These are phyloP conservation scores for Lentinula boryana DNA, from an alignment of 768 basidiomycete species.

Conservation along the genomic window DNA sequence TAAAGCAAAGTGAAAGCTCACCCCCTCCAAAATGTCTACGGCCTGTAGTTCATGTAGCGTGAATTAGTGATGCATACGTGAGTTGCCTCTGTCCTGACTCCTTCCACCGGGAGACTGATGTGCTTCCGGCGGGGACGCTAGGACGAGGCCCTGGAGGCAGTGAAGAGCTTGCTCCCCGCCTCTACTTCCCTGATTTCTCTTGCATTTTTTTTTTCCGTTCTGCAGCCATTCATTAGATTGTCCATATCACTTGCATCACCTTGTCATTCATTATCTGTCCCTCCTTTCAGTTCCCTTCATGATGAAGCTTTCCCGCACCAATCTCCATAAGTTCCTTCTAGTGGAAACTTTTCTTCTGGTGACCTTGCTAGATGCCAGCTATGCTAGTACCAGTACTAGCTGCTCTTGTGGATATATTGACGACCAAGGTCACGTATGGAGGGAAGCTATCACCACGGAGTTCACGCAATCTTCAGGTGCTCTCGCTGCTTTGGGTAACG, in stretches of 20 bases:
- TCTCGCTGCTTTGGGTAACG: slow-evolving; percentile 8
- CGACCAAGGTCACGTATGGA: slow-evolving; percentile 12
- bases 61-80: too few relatives aligned
- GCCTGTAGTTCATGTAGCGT: too few relatives aligned
- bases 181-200: too few relatives aligned
- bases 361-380: not conserved
- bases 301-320: not conserved
- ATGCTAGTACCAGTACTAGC: not conserved
- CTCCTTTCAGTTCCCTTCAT: not conserved
- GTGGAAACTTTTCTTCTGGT: not conserved
- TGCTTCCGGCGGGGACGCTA: too few relatives aligned
- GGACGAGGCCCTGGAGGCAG: too few relatives aligned
- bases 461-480: slow-evolving; percentile 11
- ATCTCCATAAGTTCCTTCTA: not conserved
- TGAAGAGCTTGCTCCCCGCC: too few relatives aligned
- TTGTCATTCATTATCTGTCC: not conserved
- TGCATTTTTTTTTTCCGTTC: not conserved
- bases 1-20: too few relatives aligned
- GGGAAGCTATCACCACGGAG: slow-evolving; percentile 9
- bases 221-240: not conserved
- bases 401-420: slow-evolving; percentile 13
- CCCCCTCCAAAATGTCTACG: too few relatives aligned
- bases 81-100: too few relatives aligned
- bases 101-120: too few relatives aligned
- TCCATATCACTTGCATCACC: not conserved